phyloP scores from a whole-genome alignment of 73 alveolate genomes.

The Paraurostyla sp. region DNA sequence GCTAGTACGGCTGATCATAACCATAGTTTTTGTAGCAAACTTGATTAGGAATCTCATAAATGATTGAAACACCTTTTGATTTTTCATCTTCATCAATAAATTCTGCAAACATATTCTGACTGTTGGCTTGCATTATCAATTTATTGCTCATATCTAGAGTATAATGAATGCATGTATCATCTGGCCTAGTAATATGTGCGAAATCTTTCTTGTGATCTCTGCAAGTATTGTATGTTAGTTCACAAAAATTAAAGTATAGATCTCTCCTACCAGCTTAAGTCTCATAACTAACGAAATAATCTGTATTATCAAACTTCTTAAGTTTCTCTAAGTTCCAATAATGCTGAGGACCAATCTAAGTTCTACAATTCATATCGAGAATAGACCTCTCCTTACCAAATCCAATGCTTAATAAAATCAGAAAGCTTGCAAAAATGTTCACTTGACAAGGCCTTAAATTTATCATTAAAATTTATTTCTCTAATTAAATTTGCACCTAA shows the following conservation, averaged over 20 bases:
- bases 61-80: not conserved
- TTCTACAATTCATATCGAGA: constrained; percentile 3
- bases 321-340: not conserved
- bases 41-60: not conserved
- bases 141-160: constrained; percentile 10
- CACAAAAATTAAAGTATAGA: constrained; percentile 25
- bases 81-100: constrained; percentile 9
- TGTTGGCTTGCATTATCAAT: not conserved
- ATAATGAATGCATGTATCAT: constrained; percentile 27
- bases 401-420: no score
- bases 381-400: not conserved
- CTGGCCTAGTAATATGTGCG: constrained; percentile 34
- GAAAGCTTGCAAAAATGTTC: no score
- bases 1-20: not conserved
- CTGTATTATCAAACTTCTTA: not conserved
- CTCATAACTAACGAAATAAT: constrained; percentile 13
- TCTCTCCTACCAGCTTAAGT: constrained; percentile 39
- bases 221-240: not conserved
- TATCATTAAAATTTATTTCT: no score
- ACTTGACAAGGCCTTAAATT: no score
- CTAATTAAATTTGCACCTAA: no score
- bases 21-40: no score
- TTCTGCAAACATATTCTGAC: not conserved
- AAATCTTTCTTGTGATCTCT: constrained; percentile 7
- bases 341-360: not conserved